These are phyloP conservation scores for Phytophthora sp. DNA, from an alignment of 352 stramenopile species.

Conservation along the genomic window DNA sequence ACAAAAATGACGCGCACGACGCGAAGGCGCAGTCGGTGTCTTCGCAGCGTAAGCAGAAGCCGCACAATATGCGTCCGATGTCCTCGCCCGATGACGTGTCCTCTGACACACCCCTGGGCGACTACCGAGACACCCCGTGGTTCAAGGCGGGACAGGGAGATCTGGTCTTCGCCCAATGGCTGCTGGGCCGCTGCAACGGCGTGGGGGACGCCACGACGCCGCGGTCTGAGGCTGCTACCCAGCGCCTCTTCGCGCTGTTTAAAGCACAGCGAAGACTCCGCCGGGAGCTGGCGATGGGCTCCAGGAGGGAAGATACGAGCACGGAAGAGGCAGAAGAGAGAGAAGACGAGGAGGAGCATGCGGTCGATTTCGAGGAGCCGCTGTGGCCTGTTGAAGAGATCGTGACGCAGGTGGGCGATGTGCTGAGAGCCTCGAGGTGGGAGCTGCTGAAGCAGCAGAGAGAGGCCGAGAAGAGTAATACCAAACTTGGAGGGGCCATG, in stretches of 20 bases:
- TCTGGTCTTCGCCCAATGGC: constrained; percentile 59
- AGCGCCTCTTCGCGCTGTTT: constrained; percentile 53
- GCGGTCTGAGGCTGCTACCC: constrained; percentile 25
- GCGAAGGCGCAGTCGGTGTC: constrained; percentile 2
- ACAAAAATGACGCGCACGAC: constrained; percentile 4
- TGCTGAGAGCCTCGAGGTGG: constrained; percentile 39
- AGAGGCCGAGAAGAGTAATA: constrained; percentile 26
- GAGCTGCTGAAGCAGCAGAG: constrained; percentile 33
- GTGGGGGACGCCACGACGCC: constrained; percentile 46
- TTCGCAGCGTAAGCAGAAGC: constrained; percentile 31
- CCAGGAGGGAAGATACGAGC: constrained; percentile 14
- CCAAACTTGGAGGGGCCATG: constrained; percentile 37
- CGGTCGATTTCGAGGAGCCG: constrained; percentile 17
- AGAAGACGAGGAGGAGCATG: constrained; percentile 9
- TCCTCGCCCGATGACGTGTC: not conserved
- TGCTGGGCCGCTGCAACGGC: constrained; percentile 60
- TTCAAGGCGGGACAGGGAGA: constrained; percentile 51
- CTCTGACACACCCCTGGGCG: constrained; percentile 6
- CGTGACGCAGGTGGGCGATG: constrained; percentile 42
- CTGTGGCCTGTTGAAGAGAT: constrained; percentile 38
- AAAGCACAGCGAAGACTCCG: constrained; percentile 54
- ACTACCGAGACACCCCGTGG: constrained; percentile 54
- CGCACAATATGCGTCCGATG: constrained; percentile 14
- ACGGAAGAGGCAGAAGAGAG: constrained; percentile 23
- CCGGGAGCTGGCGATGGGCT: constrained; percentile 41